phyloP scores from a whole-genome alignment of 1,284 basidiomycete genomes.

The Ustilago lituana region DNA sequence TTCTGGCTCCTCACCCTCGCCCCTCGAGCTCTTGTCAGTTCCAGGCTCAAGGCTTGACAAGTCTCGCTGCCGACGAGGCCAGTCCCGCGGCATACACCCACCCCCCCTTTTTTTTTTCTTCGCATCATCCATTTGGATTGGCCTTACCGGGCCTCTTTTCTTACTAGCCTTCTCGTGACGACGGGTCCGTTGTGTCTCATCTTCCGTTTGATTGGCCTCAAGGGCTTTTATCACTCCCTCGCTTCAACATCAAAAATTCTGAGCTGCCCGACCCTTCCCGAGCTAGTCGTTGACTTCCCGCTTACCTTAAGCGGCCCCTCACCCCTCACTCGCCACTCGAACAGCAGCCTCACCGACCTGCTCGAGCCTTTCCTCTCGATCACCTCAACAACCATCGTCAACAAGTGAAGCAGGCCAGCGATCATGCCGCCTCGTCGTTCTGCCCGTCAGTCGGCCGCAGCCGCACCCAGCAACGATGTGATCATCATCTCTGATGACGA shows the following conservation, averaged over 20 bases:
- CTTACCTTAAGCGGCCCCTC: too few relatives aligned
- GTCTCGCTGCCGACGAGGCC: too few relatives aligned
- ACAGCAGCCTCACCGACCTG: background rate
- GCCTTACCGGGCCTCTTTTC: background rate
- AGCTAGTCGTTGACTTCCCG: too few relatives aligned
- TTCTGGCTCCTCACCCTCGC: background rate
- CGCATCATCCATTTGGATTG: background rate
- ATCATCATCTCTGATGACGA: slow-evolving; percentile 40
- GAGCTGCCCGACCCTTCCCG: background rate
- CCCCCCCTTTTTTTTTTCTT: background rate
- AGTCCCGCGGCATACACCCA: too few relatives aligned
- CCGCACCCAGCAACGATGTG: slow-evolving; percentile 11
- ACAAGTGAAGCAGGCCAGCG: too few relatives aligned
- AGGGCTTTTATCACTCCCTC: too few relatives aligned
- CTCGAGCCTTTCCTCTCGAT: too few relatives aligned
- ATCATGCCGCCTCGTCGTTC: slow-evolving; percentile 43
- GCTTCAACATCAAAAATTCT: background rate
- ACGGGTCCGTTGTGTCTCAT: slow-evolving; percentile 11
- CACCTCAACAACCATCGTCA: too few relatives aligned
- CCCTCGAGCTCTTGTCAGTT: too few relatives aligned
- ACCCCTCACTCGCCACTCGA: background rate
- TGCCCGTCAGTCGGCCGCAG: slow-evolving; percentile 20
- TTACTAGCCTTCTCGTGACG: background rate
- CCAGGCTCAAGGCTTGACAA: background rate
- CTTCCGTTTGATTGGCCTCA: too few relatives aligned